A percentile compares a stretch with the other conserved stretches of the same genome.
Evolutionary conservation across 331 rosid species (phyloP).

Genomic region (Phaseolus coccineus): DNA sequence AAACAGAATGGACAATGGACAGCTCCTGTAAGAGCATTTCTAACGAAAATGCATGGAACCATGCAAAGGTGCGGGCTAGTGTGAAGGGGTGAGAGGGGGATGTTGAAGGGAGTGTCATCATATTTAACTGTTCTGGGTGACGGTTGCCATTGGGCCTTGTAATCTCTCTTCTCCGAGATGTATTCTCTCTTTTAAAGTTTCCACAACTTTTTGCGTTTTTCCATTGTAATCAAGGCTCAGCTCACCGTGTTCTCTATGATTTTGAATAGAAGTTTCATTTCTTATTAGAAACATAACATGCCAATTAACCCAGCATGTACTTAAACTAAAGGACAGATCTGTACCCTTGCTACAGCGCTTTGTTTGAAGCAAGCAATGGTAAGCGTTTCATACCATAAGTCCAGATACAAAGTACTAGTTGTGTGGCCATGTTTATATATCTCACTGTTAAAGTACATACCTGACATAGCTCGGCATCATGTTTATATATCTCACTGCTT

Average conservation of each 20-base stretch:
- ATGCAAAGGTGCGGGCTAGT: background rate
- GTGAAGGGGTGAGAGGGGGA: background rate
- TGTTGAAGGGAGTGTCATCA: background rate
- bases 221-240: background rate
- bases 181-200: background rate
- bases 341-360: background rate
- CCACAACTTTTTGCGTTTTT: background rate
- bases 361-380: constrained; percentile 12
- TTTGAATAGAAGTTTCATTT: background rate
- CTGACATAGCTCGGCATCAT: constrained; percentile 86
- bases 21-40: background rate
- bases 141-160: background rate
- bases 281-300: background rate
- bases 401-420: constrained; percentile 1
- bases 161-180: background rate
- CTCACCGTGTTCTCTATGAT: background rate
- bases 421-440: background rate
- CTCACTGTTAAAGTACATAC: constrained; percentile 48
- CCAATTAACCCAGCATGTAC: constrained; percentile 21
- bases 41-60: background rate
- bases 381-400: background rate
- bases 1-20: background rate
- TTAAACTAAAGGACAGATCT: constrained; percentile 8
- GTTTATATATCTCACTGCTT: constrained; percentile 84
- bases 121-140: background rate